A percentile compares a stretch with the other conserved stretches of the same genome.
Conservation (phyloP, 2,329 filamentous ascomycete genomes). For the Hirsutella minnesotensis region DNA sequence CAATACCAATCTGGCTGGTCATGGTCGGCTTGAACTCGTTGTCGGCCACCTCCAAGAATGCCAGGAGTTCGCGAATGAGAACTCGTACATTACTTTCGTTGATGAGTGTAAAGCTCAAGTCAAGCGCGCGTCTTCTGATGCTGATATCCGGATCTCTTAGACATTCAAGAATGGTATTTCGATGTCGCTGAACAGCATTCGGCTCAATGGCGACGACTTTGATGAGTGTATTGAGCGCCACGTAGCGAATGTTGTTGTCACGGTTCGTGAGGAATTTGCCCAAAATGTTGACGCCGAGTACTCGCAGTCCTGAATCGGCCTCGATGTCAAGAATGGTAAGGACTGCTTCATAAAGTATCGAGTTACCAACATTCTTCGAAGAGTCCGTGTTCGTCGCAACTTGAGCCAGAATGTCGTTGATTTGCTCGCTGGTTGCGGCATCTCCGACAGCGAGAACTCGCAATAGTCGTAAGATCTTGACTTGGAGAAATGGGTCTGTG, state of each 20-base stretch:
- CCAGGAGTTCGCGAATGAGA: constrained; percentile 81
- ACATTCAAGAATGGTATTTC: constrained; percentile 96
- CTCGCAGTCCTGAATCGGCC: constrained; percentile 85
- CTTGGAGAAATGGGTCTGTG: constrained; percentile 93
- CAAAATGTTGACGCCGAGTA: constrained; percentile 93
- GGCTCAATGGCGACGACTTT: constrained; percentile 97
- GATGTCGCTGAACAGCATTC: constrained; percentile 90
- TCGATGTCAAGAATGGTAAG: constrained; percentile 96
- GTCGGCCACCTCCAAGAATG: constrained; percentile 92
- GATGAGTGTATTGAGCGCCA: constrained; percentile 91
- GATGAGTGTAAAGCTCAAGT: constrained; percentile 95
- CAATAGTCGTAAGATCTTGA: constrained; percentile 83
- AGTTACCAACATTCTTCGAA: constrained; percentile 96
- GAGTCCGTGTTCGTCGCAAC: constrained; percentile 97
- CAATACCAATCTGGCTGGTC: constrained; percentile 96
- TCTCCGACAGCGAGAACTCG: constrained; percentile 82
- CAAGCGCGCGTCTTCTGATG: constrained; percentile 86
- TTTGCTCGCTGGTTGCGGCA: constrained; percentile 80
- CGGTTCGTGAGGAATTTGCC: constrained; percentile 98
- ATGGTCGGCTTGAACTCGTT: constrained; percentile 98
- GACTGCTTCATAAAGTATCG: constrained; percentile 94
- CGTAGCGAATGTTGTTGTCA: constrained; percentile 98
- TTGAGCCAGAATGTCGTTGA: constrained; percentile 96
- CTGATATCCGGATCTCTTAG: constrained; percentile 95
- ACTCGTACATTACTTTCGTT: constrained; percentile 94